Conservation (phyloP, 306 rosid species). For the Herpetospermum pedunculosum region DNA sequence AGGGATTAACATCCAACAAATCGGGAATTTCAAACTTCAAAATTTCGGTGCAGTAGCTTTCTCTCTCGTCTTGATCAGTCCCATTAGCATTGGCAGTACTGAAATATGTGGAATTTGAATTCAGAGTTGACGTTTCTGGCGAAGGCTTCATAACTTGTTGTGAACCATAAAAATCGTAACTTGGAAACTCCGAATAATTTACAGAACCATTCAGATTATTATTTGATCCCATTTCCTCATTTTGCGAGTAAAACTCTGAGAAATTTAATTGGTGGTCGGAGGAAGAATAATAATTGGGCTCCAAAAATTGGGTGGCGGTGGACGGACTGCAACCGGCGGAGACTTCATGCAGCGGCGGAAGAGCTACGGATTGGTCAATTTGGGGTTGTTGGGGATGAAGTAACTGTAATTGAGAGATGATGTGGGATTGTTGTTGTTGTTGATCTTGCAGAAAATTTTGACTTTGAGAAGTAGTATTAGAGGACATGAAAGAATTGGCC, state of each 20-base stretch:
- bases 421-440: background rate
- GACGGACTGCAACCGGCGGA: constrained; percentile 7
- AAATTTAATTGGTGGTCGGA: constrained; percentile 19
- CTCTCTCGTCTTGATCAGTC: constrained; percentile 7
- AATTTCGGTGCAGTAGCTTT: background rate
- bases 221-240: background rate
- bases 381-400: background rate
- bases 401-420: background rate
- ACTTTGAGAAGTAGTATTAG: background rate
- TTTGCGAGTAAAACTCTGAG: constrained; percentile 22
- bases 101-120: constrained; percentile 4
- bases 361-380: constrained; percentile 10
- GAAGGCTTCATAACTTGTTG: background rate
- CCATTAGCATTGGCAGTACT: background rate
- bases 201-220: background rate
- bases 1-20: constrained; percentile 4
- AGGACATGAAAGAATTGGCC: background rate
- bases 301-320: constrained; percentile 11
- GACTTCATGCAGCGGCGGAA: constrained; percentile 18
- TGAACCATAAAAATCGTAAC: background rate
- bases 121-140: background rate
- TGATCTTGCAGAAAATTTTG: constrained; percentile 2
- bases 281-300: constrained; percentile 9
- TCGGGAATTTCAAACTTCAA: background rate
- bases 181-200: background rate